Base-by-base conservation (phyloP, 2,329 filamentous ascomycete species). In the Cryphonectria parasitica region DNA sequence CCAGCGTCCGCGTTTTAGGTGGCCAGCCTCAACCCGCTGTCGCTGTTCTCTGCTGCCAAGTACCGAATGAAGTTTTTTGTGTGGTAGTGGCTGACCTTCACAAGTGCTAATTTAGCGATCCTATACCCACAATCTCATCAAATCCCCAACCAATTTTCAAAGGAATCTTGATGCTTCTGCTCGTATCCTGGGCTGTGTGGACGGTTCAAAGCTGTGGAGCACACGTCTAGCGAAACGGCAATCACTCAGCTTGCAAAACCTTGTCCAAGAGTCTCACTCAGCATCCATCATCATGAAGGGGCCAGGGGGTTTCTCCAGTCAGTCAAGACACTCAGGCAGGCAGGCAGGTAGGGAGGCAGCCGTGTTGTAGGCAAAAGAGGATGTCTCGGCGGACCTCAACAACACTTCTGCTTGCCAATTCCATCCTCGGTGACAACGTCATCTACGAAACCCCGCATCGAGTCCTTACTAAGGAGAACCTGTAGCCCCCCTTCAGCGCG, bases 241-340 rank as follows among this genome's bases (percentile, higher is more conserved):
- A 61, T 36, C 58, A 61, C 22, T 61, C 58, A 39, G 56, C 56
- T 60, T 60, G 56, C 28, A 60, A 60, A 60, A 34, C 56, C 49
- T 13, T 56, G n/a, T 56, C 52, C 52, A 28, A 28, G 28, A 25
- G 52, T 56, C n/a, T 56, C 52, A 56, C 25, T 28, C n/a, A 56
- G 54, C 54, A 58, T 58, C 54, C 5, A 15, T 58, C 25, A 28
- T 19, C 28, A 49, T 22, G 22, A n/a, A 49, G 45, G 36, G 10
- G 10, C 36, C 7, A 11, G 7, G 22, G 22, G 15, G 54, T 25
- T 13, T 8, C 25, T 56, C 25, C 25, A 56, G 11, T 31, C 43
- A 49, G 36, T 39, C 10, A 11, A 39, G 8, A 10, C 22, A n/a
- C 22, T 25, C 45, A 52, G 45, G 10, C 45, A n/a, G 7, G 19